These are phyloP conservation scores for Wickerhamomyces ciferrii DNA, from an alignment of 805 yeast species.

Conservation along the genomic window DNA sequence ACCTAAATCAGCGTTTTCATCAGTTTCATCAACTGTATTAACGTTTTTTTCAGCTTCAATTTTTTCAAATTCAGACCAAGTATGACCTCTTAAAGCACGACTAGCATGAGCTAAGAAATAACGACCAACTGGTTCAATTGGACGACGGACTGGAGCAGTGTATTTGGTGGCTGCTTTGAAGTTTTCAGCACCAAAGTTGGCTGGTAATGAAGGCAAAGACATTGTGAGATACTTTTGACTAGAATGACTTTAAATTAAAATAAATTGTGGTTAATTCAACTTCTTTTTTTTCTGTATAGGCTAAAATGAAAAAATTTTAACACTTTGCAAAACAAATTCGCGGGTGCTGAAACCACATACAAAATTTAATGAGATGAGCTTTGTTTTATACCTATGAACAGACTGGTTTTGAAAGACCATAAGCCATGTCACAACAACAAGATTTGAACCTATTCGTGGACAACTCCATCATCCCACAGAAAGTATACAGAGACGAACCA, in stretches of 20 bases:
- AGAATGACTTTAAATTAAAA: background rate
- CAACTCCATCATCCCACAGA: constrained; percentile 34
- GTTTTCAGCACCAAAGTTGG: constrained; percentile 43
- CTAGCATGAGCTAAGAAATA: constrained; percentile 94
- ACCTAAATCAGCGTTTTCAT: constrained; percentile 53
- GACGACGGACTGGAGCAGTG: constrained; percentile 65
- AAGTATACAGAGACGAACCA: constrained; percentile 15
- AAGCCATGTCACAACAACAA: constrained; percentile 40
- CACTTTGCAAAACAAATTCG: background rate
- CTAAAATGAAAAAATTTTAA: background rate
- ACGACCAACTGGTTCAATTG: constrained; percentile 95
- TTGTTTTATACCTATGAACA: no score
- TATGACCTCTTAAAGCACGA: constrained; percentile 92
- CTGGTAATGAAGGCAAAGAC: constrained; percentile 50
- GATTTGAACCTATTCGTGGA: constrained; percentile 51
- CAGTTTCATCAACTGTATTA: constrained; percentile 56
- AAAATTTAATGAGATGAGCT: background rate
- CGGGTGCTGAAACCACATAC: background rate
- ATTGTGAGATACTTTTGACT: constrained; percentile 15
- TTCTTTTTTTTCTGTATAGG: background rate
- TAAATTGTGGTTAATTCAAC: background rate
- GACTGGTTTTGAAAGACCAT: no score
- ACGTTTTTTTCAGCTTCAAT: constrained; percentile 89
- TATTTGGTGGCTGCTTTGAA: constrained; percentile 46
- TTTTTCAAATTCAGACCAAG: constrained; percentile 97